These are phyloP conservation scores for Tympanopsis confertula DNA, from an alignment of 2,329 filamentous ascomycete species.

Conservation along the genomic window DNA sequence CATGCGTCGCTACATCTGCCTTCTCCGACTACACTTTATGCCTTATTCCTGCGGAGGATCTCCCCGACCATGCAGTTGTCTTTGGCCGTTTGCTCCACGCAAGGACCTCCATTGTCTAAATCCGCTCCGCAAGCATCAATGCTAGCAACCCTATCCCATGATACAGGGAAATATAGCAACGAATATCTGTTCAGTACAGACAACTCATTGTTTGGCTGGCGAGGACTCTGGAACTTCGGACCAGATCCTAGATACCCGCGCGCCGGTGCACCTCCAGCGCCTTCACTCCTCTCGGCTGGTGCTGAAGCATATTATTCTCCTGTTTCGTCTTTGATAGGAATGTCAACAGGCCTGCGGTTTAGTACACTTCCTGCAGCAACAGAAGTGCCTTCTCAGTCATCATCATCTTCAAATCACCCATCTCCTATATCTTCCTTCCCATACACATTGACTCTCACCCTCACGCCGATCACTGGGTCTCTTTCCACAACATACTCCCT, in stretches of 20 bases:
- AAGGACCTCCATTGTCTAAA: neutral
- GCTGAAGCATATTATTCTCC: conserved; percentile 42
- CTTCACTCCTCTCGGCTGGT: conserved; percentile 22
- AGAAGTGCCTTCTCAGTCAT: conserved; percentile 39
- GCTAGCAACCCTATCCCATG: conserved; percentile 34
- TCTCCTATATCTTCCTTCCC: neutral
- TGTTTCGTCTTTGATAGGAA: conserved; percentile 6
- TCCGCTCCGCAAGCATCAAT: neutral
- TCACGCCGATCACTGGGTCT: conserved; percentile 58
- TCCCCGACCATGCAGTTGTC: conserved; percentile 47
- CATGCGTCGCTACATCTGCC: conserved; percentile 44
- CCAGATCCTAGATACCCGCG: conserved; percentile 26
- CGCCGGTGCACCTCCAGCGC: conserved; percentile 1
- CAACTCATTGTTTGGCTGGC: conserved; percentile 49
- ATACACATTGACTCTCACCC: conserved; percentile 53
- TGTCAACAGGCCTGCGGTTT: conserved; percentile 55
- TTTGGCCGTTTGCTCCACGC: conserved; percentile 24
- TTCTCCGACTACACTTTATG: conserved; percentile 43
- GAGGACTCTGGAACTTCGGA: conserved; percentile 60
- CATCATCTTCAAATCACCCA: neutral
- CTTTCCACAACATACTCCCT: conserved; percentile 57
- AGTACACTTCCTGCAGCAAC: conserved; percentile 46
- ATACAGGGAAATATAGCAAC: conserved; percentile 54
- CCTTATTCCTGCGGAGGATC: conserved; percentile 48
- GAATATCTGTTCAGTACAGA: conserved; percentile 62